Evolutionary conservation across 306 rosid species (phyloP), one percentile per base, ranked within the genome.

Genomic region (Rosa persica): DNA sequence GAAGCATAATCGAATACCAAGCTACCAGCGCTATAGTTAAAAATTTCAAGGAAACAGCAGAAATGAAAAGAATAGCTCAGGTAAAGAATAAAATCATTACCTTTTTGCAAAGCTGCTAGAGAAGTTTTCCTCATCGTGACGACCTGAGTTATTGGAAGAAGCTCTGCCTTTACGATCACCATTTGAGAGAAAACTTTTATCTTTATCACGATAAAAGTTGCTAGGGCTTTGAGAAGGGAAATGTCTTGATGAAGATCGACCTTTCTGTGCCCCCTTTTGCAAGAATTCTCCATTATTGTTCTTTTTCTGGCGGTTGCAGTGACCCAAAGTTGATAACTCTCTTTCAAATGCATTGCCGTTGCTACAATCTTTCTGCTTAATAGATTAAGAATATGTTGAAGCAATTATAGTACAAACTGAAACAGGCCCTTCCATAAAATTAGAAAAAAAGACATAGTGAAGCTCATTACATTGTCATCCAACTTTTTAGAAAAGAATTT

Each of bases 391-490:
- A 83, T 54, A 79, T 74, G 75, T 43, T 19, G 61, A 67, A 13
- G 76, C 69, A 79, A 81, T 44, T 70, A 76, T 40, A 55, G 72
- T 30, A 55, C 52, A 44, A 70, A 80, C 57, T 73, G 55, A 68
- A 71, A 80, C 39, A 81, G 57, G 60, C 23, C 72, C 73, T 66
- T 54, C 16, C 76, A 72, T 72, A 62, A 60, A 77, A 52, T 74
- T 78, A 79, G 25, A 77, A 51, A 3, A 23, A 80, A 67, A 67
- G 15, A 79, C 16, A 42, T 8, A 46, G 72, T 77, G 75, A 81
- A 78, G 81, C 86, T 73, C 78, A 86, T 77, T 89, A 95, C 98
- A 75, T 86, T 68, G 52, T 76, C 86, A 49, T 86, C 84, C 67
- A 94, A 67, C 87, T 86, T 88, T 81, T 76, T 72, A 72, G n/a